Conservation (phyloP, 768 basidiomycete genomes). For the Ephemerocybe angulata region DNA sequence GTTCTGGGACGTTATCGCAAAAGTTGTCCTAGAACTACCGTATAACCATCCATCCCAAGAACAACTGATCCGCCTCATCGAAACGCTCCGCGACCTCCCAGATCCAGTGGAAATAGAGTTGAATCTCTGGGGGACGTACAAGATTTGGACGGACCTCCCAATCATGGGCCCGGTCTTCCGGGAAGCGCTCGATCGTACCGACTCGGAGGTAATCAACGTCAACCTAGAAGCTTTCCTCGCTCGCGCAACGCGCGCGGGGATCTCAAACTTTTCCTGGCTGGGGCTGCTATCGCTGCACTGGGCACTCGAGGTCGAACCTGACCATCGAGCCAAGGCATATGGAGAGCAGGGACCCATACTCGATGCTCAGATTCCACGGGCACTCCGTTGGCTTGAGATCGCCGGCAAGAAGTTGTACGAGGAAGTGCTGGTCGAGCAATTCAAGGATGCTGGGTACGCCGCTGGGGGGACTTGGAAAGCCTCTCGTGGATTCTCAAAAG, state of each 20-base stretch:
- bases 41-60: neutral
- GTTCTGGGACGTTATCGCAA: neutral
- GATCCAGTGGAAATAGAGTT: neutral
- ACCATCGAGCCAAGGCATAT: neutral
- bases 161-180: neutral
- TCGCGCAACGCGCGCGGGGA: neutral
- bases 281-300: neutral
- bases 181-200: neutral
- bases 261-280: neutral
- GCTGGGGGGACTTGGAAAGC: neutral
- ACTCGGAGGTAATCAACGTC: too few relatives aligned
- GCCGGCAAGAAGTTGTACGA: neutral
- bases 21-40: neutral
- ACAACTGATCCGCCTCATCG: neutral
- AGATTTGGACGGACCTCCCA: neutral
- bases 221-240: neutral
- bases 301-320: neutral
- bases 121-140: neutral
- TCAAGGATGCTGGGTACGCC: neutral
- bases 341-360: neutral
- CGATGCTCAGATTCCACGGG: neutral
- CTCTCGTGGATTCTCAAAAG: neutral
- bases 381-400: neutral
- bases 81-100: neutral
- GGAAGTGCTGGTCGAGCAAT: neutral